Evolutionary conservation across 805 yeast genomes (phyloP).

Genomic region (Saturnispora saitoi): DNA sequence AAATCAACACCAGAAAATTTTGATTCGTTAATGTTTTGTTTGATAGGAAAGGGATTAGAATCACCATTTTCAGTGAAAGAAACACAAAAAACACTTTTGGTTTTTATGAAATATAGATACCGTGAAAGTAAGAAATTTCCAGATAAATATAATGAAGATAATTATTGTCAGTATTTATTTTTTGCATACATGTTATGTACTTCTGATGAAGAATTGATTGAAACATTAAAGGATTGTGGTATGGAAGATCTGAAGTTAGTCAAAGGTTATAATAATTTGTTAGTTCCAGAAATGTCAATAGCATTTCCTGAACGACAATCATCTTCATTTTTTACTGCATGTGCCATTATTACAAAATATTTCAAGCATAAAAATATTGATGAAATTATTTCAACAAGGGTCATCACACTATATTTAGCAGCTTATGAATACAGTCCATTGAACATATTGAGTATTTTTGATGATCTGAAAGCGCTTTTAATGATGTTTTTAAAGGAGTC

Average conservation of each 20-base stretch:
- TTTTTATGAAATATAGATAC: conserved; percentile 36
- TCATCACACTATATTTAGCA: conserved; percentile 17
- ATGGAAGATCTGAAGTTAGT: conserved; percentile 26
- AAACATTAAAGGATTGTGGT: conserved; percentile 29
- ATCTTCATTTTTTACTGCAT: conserved; percentile 15
- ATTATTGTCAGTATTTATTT: conserved; percentile 27
- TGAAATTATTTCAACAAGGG: conserved; percentile 19
- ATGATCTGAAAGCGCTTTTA: conserved; percentile 14
- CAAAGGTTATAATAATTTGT: conserved; percentile 25
- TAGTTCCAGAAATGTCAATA: conserved; percentile 30
- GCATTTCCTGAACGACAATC: conserved; percentile 8
- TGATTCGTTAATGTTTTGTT: conserved; percentile 40
- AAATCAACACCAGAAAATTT: conserved; percentile 37
- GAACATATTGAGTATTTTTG: conserved; percentile 18
- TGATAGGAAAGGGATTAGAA: conserved; percentile 49
- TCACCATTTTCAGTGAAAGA: conserved; percentile 46
- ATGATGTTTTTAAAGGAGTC: conserved; percentile 20
- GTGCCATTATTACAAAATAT: conserved; percentile 14
- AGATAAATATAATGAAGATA: not conserved
- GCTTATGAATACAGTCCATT: conserved; percentile 11
- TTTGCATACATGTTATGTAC: conserved; percentile 28
- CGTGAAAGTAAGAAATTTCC: conserved; percentile 21
- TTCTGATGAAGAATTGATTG: conserved; percentile 30
- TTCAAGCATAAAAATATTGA: conserved; percentile 19
- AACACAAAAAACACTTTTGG: conserved; percentile 38